Base-by-base conservation (phyloP, 2,329 filamentous ascomycete species). In the Helicocarpus griseus region DNA sequence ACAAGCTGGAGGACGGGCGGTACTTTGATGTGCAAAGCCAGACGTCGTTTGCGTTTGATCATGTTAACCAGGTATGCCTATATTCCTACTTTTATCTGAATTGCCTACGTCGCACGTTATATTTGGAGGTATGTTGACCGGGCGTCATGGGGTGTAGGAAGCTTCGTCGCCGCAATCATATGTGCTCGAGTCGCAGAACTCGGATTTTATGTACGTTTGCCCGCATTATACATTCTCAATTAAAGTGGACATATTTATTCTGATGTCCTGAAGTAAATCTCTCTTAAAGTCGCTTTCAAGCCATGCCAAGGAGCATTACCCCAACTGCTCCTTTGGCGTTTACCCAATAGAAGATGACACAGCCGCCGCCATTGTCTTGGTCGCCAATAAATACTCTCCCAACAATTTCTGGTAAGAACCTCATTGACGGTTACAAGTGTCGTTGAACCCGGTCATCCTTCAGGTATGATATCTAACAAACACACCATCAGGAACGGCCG, bases 381-480 rank as follows among this genome's bases (percentile, higher is more conserved):
- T 95, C 46, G 87, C 90, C 52, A 96, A 93, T 76, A 96, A 96
- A 71, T 97, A 97, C 76, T 95, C 87, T 63, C 93, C 94, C 6
- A 89, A 90, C 68, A 98, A 98, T 77, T 98, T 89, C 78, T 97
- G 93, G 89, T 89, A 74, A 39, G 72, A 35, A 7, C 21, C 24
- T 13, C 5, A 28, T 9, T 26, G 44, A 26, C 19, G 24, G 17
- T 26, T 46, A 17, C 51, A 6, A 31, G 45, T 49, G 5, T 46
- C 4, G n/a, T n/a, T n/a, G n/a, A n/a, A n/a, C n/a, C n/a, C n/a
- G n/a, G n/a, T n/a, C n/a, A n/a, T n/a, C n/a, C n/a, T n/a, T n/a
- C n/a, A 35, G 31, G n/a, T 14, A 35, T 35, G 31, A 7, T 4
- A 29, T 46, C 19, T 44, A 49, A 17, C 31, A 29, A 11, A n/a